Percentiles rank a stretch among this genome's conserved stretches.
These are phyloP conservation scores for Neoarthrinium moseri DNA, from an alignment of 2,329 filamentous ascomycete genomes.

Conservation along the genomic window DNA sequence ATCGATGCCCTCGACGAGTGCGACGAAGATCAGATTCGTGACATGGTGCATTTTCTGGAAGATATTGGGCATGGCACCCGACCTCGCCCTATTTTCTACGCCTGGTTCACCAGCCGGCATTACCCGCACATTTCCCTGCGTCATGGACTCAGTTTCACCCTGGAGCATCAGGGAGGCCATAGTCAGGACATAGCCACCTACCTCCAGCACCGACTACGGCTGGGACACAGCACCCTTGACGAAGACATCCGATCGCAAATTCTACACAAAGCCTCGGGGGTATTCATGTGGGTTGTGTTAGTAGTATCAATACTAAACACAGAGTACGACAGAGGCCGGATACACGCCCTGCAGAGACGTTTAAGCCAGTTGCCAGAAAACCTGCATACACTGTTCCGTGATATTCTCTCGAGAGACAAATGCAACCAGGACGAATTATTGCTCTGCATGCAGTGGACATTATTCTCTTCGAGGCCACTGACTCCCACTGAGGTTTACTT, in stretches of 20 bases:
- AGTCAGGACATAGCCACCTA: conserved; percentile 19
- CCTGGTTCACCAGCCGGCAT: conserved; percentile 27
- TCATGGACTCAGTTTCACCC: conserved; percentile 15
- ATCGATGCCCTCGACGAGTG: conserved; percentile 11
- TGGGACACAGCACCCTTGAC: conserved; percentile 11
- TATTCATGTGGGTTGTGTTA: conserved; percentile 34
- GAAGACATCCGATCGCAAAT: conserved; percentile 20
- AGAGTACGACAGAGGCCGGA: conserved; percentile 22
- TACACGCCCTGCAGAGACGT: conserved; percentile 15
- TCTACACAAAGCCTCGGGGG: conserved; percentile 31
- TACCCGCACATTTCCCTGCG: conserved; percentile 39
- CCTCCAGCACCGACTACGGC: conserved; percentile 22
- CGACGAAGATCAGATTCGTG: conserved; percentile 1
- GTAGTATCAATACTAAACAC: conserved; percentile 32
- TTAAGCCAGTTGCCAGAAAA: too few species aligned
- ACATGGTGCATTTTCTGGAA: conserved; percentile 7
- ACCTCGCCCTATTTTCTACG: background rate
- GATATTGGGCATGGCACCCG: background rate
- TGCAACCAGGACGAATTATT: too few species aligned
- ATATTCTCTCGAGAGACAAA: too few species aligned
- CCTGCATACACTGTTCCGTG: too few species aligned
- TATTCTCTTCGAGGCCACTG: too few species aligned
- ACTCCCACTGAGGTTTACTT: too few species aligned
- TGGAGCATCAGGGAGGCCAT: conserved; percentile 23
- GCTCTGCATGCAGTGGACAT: too few species aligned